These are phyloP conservation scores for Arthrinium puccinioides DNA, from an alignment of 2,329 filamentous ascomycete genomes.

Conservation along the genomic window DNA sequence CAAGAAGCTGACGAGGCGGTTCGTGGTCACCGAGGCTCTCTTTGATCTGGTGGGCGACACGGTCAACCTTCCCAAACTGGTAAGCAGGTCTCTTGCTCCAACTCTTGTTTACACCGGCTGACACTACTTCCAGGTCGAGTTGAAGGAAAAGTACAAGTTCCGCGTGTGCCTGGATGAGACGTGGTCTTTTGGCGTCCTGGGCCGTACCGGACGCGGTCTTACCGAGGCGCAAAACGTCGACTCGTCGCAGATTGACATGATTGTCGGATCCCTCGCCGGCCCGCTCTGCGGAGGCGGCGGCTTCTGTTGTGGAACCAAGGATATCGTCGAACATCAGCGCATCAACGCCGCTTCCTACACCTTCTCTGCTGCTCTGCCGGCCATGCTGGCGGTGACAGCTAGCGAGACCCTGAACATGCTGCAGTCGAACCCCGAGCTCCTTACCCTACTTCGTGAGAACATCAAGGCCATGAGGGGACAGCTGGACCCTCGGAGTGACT, in stretches of 20 bases:
- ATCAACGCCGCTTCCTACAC: constrained; percentile 90
- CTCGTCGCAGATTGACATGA: constrained; percentile 90
- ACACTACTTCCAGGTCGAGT: constrained; percentile 55
- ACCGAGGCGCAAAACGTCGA: constrained; percentile 98
- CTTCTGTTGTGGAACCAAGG: constrained; percentile 86
- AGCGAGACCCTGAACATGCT: constrained; percentile 84
- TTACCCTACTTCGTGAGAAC: constrained; percentile 75
- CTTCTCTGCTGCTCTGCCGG: constrained; percentile 89
- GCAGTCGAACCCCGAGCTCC: constrained; percentile 77
- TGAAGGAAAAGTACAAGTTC: constrained; percentile 97
- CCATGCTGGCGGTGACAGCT: constrained; percentile 89
- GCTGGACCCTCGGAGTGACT: constrained; percentile 88
- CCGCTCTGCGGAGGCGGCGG: constrained; percentile 88
- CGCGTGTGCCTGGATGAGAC: constrained; percentile 95
- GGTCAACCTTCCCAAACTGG: constrained; percentile 76
- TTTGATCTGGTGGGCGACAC: constrained; percentile 89
- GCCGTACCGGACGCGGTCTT: constrained; percentile 81
- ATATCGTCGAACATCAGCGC: constrained; percentile 93
- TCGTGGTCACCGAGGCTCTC: constrained; percentile 91
- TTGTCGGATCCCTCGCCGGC: constrained; percentile 85
- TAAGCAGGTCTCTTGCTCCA: constrained; percentile 30
- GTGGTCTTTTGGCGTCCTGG: constrained; percentile 92
- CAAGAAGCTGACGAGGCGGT: constrained; percentile 81
- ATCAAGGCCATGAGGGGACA: constrained; percentile 79
- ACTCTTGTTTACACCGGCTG: constrained; percentile 8